Base-by-base conservation (phyloP, 306 rosid genomes). In the Senna tora region DNA sequence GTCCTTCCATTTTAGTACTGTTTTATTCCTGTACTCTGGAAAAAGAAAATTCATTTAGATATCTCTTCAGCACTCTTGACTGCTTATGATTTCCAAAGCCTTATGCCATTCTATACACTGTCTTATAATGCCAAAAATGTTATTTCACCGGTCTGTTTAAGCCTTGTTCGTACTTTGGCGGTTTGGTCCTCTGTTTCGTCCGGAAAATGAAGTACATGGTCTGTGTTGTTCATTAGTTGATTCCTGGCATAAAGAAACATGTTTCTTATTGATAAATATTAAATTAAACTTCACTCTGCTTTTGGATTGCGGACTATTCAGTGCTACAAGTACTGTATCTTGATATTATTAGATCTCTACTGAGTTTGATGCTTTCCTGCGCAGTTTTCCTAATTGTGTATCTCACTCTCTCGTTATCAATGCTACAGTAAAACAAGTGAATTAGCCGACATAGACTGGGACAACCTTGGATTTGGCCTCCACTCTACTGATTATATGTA, bases 401-500 rank as follows among this genome's bases (percentile, higher is more conserved):
- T 51, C 69, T 61, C 63, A 22, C 11, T 30, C 9, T 58, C 47
- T 41, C 17, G 69, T 67, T 69, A 45, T 42, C 60, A 65, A 62
- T 79, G 65, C 43, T 58, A 56, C 81, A 81, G 83, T 69, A 86
- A 65, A 43, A 75, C 84, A 38, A 12, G 25, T 25, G 97, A 91
- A 52, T 55, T 85, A 75, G 89, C 86, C 0, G 93, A 89, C 67
- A 34, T 91, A 36, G 96, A 94, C 22, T 94, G 99, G 97, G 96
- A 94, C 80, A 82, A 73, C 79, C 96, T 94, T 38, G 99, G 99
- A 65, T 91, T 94, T 77, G 91, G 86, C 11, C 75, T 94, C 43
- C 76, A 65, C 42, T 76, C 91, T 43, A 91, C 99, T 17, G 99
- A 94, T 87, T 94, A 85, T 73, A 94, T 94, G 99, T 91, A 88